Percentiles rank a stretch among this genome's conserved stretches.
Conservation (phyloP, 2,329 filamentous ascomycete genomes). For the Cordyceps militaris region DNA sequence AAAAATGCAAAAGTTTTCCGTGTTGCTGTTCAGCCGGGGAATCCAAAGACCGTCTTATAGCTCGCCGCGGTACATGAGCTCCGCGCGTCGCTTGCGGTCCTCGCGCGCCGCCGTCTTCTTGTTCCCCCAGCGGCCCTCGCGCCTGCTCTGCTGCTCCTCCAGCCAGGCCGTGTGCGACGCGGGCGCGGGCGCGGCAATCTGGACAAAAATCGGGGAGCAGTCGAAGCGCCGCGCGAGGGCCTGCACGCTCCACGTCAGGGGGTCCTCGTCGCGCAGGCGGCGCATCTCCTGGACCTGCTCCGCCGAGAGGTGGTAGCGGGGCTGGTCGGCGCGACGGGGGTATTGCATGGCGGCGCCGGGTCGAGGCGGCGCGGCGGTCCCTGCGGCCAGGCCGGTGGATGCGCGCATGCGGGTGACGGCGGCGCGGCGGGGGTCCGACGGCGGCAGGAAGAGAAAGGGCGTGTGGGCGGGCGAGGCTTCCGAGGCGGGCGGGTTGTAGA, state of each 20-base stretch:
- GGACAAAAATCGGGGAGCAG: slow-evolving; percentile 50
- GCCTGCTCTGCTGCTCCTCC: slow-evolving; percentile 37
- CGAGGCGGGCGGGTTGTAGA: slow-evolving; percentile 52
- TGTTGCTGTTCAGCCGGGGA: neutral
- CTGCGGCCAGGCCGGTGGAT: slow-evolving; percentile 22
- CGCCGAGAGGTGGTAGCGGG: slow-evolving; percentile 45
- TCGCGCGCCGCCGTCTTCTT: slow-evolving; percentile 46
- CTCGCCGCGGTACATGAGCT: slow-evolving; percentile 45
- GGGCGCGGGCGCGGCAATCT: slow-evolving; percentile 48
- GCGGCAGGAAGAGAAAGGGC: slow-evolving; percentile 59
- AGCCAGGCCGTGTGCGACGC: slow-evolving; percentile 41
- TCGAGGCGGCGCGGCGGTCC: slow-evolving; percentile 10
- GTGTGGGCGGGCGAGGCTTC: slow-evolving; percentile 54
- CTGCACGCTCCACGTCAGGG: slow-evolving; percentile 46
- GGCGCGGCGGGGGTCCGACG: slow-evolving; percentile 45
- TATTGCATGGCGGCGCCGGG: slow-evolving; percentile 28
- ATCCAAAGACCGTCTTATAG: slow-evolving; percentile 29
- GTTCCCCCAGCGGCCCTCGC: slow-evolving; percentile 51
- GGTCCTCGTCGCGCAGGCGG: slow-evolving; percentile 44
- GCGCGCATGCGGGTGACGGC: slow-evolving; percentile 41
- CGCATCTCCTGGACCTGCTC: slow-evolving; percentile 56
- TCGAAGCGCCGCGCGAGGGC: slow-evolving; percentile 47
- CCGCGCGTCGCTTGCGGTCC: slow-evolving; percentile 47
- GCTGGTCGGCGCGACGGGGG: slow-evolving; percentile 24
- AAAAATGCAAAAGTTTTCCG: neutral